Evolutionary conservation across 2,329 filamentous ascomycete species (phyloP).

Genomic region (Fusarium sarcochroum): DNA sequence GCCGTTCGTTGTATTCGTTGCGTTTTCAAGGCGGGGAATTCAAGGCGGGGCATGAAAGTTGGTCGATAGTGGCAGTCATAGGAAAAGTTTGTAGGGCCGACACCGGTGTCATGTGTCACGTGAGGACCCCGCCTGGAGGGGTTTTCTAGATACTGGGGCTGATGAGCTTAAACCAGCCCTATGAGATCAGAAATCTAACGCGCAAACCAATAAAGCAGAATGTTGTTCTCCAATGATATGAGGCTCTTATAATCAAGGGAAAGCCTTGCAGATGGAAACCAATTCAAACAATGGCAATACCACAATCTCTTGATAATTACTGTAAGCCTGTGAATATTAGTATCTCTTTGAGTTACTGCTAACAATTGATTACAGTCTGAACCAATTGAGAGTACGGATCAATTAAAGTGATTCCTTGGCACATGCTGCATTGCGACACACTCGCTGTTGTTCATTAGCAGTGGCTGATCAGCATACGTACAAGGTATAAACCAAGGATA

Average conservation of each 20-base stretch:
- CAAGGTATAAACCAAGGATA: constrained; percentile 23
- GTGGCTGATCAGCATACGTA: constrained; percentile 5
- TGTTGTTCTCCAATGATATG: background rate
- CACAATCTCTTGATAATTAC: background rate
- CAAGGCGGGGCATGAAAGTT: too few species aligned
- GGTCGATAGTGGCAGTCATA: background rate
- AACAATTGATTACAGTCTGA: background rate
- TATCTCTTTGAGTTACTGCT: background rate
- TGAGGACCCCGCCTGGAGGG: background rate
- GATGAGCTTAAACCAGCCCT: constrained; percentile 8
- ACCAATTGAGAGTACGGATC: constrained; percentile 3
- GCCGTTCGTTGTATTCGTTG: background rate
- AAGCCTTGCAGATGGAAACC: background rate
- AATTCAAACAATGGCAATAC: background rate
- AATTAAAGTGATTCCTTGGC: background rate
- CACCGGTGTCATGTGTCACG: background rate
- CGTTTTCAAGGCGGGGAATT: too few species aligned
- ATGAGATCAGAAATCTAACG: background rate
- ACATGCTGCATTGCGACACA: constrained; percentile 2
- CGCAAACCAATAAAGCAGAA: background rate
- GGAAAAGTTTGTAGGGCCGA: background rate
- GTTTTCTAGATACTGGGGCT: background rate
- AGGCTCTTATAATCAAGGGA: background rate
- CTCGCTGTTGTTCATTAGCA: background rate
- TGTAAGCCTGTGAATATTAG: background rate